Evolutionary conservation across 108 stramenopile species (phyloP).

Genomic region (Cyclotella atomus): DNA sequence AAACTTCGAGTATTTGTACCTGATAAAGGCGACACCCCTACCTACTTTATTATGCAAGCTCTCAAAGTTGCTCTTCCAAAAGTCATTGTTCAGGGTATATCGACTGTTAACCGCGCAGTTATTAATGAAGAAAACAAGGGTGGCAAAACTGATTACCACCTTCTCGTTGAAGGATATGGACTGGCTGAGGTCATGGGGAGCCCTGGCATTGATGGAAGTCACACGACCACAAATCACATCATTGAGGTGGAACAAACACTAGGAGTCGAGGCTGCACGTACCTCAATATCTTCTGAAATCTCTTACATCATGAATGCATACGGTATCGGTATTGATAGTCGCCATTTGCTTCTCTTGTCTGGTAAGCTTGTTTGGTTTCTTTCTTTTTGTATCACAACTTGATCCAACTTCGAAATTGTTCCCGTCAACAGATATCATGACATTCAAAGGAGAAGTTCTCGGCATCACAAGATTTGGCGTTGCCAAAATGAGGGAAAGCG

Average conservation of each 20-base stretch:
- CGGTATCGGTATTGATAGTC: slow-evolving; percentile 95
- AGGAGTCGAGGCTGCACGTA: slow-evolving; percentile 97
- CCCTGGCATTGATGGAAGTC: slow-evolving; percentile 91
- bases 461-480: slow-evolving; percentile 99
- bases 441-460: slow-evolving; percentile 97
- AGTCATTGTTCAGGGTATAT: slow-evolving; percentile 96
- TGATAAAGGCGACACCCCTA: slow-evolving; percentile 60
- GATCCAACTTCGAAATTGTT: neutral
- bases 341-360: slow-evolving; percentile 93
- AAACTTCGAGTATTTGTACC: slow-evolving; percentile 89
- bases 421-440: slow-evolving; percentile 91
- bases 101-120: slow-evolving; percentile 94
- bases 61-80: slow-evolving; percentile 90
- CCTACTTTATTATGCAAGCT: slow-evolving; percentile 91
- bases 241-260: slow-evolving; percentile 93
- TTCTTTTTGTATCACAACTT: neutral
- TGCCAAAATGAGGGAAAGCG: slow-evolving; percentile 97
- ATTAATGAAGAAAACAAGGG: slow-evolving; percentile 93
- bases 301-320: slow-evolving; percentile 96
- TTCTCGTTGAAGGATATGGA: slow-evolving; percentile 97
- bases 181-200: slow-evolving; percentile 95
- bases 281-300: slow-evolving; percentile 92
- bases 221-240: slow-evolving; percentile 96
- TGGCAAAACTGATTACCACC: slow-evolving; percentile 78
- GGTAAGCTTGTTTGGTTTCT: neutral